Evolutionary conservation across 768 basidiomycete genomes (phyloP), one percentile per base, ranked within the genome.

Genomic region (Suillus lakei): DNA sequence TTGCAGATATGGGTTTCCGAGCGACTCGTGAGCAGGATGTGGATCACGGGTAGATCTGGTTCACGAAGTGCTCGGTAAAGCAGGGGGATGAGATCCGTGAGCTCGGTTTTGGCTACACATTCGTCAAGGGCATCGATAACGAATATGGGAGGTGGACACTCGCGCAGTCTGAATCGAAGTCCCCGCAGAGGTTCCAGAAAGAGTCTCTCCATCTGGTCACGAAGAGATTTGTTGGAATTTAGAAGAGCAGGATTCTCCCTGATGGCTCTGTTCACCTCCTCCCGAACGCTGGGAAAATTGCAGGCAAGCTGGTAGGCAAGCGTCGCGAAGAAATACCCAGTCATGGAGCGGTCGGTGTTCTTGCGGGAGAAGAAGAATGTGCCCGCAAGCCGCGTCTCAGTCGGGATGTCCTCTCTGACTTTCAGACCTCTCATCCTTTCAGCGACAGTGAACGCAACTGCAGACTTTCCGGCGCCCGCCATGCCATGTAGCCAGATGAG

Each of bases 341-440:
- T 26, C 1, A 1, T 48, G 6, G 0, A 26, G 5, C 23, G 23
- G 0, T 26, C 5, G 0, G 46, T 13, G 23, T 48, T 0, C 1
- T 48, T 26, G 2, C 23, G 46, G 0, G 46, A 48, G 23, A 48
- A 26, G 0, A 48, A 48, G 23, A 48, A 48, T 1, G 46, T 48
- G 13, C 46, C 46, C 6, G 13, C 23, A 0, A 48, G 46, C 6
- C 46, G 46, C 3, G 2, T 48, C 13, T 48, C 23, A 1, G 0
- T 23, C 0, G 23, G 15, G 5, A 2, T 48, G 12, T 26, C 5
- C 13, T 48, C 46, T 15, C 12, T 26, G 2, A 26, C 6, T 26
- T 26, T 48, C 2, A 48, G 46, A 26, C 3, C 5, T 48, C 46
- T 26, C 46, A 48, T 48, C 13, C 46, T 48, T 7, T 48, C 23